These are phyloP conservation scores for Cucumis variabilis DNA, from an alignment of 331 rosid genomes.

Conservation along the genomic window DNA sequence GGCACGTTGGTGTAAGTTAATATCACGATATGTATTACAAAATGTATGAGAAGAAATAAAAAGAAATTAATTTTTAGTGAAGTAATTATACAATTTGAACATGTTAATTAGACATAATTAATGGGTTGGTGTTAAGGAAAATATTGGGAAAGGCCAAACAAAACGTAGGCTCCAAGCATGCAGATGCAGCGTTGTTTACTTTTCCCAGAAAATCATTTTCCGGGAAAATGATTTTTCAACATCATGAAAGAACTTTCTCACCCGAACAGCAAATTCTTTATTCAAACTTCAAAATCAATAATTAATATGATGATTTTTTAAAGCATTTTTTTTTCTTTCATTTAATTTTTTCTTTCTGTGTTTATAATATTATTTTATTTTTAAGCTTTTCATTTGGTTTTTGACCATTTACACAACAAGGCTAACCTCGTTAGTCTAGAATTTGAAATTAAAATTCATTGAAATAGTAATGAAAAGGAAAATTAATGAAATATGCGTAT, in stretches of 20 bases:
- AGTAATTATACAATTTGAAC: background rate
- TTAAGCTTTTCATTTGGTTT: background rate
- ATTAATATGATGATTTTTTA: background rate
- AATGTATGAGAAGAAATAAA: background rate
- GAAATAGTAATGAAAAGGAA: background rate
- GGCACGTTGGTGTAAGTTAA: background rate
- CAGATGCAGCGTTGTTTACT: slow-evolving; percentile 15
- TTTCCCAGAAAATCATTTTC: slow-evolving; percentile 6
- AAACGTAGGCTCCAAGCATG: slow-evolving; percentile 30
- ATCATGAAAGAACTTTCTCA: slow-evolving; percentile 22
- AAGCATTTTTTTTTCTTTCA: background rate
- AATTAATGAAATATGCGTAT: too few relatives aligned
- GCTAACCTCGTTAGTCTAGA: background rate
- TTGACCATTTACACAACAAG: background rate
- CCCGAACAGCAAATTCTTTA: background rate
- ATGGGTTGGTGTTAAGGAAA: slow-evolving; percentile 7
- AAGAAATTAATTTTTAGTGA: background rate
- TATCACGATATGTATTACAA: background rate
- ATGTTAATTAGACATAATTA: background rate
- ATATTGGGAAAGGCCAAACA: background rate
- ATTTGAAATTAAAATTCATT: background rate
- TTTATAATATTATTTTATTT: background rate
- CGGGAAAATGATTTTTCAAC: slow-evolving; percentile 11
- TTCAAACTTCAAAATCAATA: background rate
- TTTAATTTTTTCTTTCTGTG: background rate